Evolutionary conservation across 139 green algal species (phyloP).

Genomic region (Micromonas pusilla): DNA sequence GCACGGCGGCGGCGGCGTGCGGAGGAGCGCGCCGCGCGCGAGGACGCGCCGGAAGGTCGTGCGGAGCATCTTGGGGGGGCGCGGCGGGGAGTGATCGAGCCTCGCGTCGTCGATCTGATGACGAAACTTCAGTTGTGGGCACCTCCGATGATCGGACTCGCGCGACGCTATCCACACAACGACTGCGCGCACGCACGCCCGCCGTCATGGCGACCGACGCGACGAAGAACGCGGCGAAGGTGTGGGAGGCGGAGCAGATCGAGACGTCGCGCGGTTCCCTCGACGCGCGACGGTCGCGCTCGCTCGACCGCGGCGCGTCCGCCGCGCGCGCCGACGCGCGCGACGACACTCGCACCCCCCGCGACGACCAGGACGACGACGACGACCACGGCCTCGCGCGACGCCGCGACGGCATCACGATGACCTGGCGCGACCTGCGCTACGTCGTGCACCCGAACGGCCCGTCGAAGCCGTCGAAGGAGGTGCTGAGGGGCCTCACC

Average conservation of each 20-base stretch:
- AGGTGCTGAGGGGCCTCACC: conserved; percentile 13
- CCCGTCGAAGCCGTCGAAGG: not conserved
- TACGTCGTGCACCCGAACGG: not conserved
- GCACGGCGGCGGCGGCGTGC: not conserved
- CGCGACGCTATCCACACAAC: no score
- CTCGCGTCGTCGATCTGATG: no score
- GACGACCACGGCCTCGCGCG: not conserved
- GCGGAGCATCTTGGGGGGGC: not conserved
- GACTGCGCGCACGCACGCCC: not conserved
- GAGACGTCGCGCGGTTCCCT: not conserved
- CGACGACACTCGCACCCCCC: not conserved
- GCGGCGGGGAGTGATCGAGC: not conserved
- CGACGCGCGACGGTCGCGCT: not conserved
- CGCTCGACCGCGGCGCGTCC: no score
- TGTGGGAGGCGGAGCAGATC: not conserved
- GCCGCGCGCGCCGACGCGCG: not conserved
- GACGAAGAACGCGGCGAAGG: not conserved
- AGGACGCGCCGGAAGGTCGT: not conserved
- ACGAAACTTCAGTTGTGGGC: no score
- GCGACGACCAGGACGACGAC: not conserved
- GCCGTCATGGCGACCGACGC: not conserved
- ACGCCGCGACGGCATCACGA: not conserved
- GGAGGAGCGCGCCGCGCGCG: not conserved
- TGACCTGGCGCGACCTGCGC: not conserved
- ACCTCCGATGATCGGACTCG: no score